A percentile compares a stretch with the other conserved stretches of the same genome.
Conservation (phyloP, 257 asterid species). For the Jacaranda copaia region DNA sequence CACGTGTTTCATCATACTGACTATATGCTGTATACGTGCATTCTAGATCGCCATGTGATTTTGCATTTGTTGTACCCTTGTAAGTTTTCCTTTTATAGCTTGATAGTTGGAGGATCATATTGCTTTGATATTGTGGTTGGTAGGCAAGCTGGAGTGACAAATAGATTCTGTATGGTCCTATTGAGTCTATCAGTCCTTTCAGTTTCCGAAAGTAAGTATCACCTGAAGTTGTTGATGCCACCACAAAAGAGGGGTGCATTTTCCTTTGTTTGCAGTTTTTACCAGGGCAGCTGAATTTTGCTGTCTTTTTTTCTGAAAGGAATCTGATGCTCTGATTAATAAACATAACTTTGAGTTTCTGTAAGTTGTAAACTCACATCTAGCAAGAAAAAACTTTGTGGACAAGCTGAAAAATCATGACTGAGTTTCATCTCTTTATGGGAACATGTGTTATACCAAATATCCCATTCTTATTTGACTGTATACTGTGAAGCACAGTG, state of each 20-base stretch:
- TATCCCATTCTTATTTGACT: background rate
- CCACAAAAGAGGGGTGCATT: background rate
- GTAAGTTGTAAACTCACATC: background rate
- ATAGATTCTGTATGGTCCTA: background rate
- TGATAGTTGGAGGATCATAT: constrained; percentile 12
- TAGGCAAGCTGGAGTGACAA: background rate
- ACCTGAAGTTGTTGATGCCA: background rate
- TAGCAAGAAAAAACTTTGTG: background rate
- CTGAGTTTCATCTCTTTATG: background rate
- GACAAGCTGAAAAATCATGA: background rate
- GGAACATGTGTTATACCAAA: background rate
- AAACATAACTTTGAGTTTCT: background rate
- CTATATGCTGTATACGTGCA: background rate
- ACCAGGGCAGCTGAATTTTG: background rate
- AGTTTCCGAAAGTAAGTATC: constrained; percentile 15
- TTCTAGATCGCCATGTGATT: background rate
- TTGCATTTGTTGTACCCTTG: background rate
- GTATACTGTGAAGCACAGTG: background rate
- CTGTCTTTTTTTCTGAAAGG: background rate
- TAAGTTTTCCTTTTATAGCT: background rate
- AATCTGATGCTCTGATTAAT: background rate
- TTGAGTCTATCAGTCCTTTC: background rate
- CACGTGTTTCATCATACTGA: background rate
- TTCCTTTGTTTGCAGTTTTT: background rate
- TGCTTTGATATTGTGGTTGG: constrained; percentile 4